Base-by-base conservation (phyloP, 1,284 basidiomycete species). In the Sporisorium sorghi region DNA sequence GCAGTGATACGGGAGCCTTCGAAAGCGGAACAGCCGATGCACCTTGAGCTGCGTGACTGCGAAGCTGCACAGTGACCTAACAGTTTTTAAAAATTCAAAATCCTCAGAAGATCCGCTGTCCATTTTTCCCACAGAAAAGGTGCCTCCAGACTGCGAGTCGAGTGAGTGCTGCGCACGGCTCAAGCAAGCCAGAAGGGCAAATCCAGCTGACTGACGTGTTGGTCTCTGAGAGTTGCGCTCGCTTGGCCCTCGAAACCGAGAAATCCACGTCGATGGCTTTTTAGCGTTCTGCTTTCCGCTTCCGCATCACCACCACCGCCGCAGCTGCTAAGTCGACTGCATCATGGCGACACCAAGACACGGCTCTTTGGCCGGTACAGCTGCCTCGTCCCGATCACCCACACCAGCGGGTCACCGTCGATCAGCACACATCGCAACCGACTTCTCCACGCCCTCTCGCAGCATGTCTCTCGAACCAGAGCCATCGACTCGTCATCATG, bases 331-430 rank as follows among this genome's bases (percentile, higher is more conserved):
- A 47, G 24, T 28, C 48, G 5, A 23, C 55, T 42, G 5, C 21
- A 69, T 58, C 33, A 69, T 62, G 59, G 42, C 47, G 14, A 43
- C 59, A 23, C 56, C 50, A 17, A 37, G 32, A 32, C 46, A 30
- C 48, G 21, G 10, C n/a, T 26, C 50, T 12, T 33, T 48, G 48
- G 40, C 51, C 17, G 59, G 56, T 15, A 59, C 59, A 6, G 57
- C 48, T 9, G 26, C 52, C 1, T 59, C 64, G 7, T 73, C 64
- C 7, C 64, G 64, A 19, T 46, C 70, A 14, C 43, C 48, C 11
- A 64, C 70, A 10, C 60, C 70, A 14, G 35, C 57, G 8, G 60
- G 57, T 9, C 64, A 73, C 53, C 70, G 64, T 53, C 64, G 70
- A 1, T 73, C 70, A n/a, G 59, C 70, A 14, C 70, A 73, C 28